Evolutionary conservation across 2,329 filamentous ascomycete species (phyloP), one percentile per base, ranked within the genome.

Genomic region (Monosporascus sp.): DNA sequence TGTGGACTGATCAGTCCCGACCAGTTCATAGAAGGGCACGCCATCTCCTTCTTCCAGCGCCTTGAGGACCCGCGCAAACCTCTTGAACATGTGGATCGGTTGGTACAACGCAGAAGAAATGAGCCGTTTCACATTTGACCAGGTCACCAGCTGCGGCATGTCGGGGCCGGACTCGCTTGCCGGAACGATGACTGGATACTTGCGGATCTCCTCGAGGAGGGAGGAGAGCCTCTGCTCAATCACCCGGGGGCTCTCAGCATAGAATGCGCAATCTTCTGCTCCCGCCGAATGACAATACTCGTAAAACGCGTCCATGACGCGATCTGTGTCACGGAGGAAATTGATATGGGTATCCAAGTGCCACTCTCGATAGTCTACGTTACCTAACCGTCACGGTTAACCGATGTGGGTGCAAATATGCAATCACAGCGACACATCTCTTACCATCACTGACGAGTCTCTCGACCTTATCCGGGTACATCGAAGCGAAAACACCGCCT

Each of bases 291-390:
- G 74, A 61, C 84, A 87, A 41, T 75, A 73, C 19, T 70, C 66
- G 59, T 78, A 81, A 53, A 86, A 84, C 19, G 69, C 74, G 1
- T 73, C 65, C 59, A 83, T 74, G 6, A 79, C 74, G 50, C 74
- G 71, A 62, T 86, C 81, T 16, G 78, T 75, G 59, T 85, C 78
- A n/a, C 69, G 69, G 7, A 81, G 61, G 50, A 79, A 80, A 55
- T 76, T 76, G 56, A 72, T 67, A 52, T 76, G 71, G 1, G 66
- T 65, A 11, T 75, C 71, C 27, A 71, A 68, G 52, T 72, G 76
- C 78, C 78, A 83, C 60, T 80, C 79, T 41, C 77, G 73, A 58
- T 83, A 79, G 57, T 79, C 76, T 16, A 78, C 76, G 48, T 79
- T 79, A 26, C 77, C 65, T 67, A 50, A 1, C 22, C 19, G 40